Conservation (phyloP, 2,329 filamentous ascomycete species). For the Epichloe bromicola region DNA sequence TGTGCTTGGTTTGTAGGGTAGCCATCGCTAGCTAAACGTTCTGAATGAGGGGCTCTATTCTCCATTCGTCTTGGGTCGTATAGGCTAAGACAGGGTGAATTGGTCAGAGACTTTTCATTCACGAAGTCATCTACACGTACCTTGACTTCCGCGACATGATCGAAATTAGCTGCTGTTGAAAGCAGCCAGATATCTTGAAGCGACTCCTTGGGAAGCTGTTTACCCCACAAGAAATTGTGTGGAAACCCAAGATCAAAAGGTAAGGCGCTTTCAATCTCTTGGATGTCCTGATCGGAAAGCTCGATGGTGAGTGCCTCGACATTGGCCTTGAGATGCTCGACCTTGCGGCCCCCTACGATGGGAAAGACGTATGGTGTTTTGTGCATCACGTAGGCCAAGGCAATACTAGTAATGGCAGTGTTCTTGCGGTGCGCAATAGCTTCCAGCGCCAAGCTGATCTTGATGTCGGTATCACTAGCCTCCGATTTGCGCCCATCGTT, state of each 20-base stretch:
- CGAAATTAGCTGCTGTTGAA: slow-evolving; percentile 33
- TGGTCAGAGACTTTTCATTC: not conserved
- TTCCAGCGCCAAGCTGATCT: slow-evolving; percentile 32
- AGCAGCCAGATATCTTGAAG: slow-evolving; percentile 30
- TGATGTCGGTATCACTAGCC: slow-evolving; percentile 39
- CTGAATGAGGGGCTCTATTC: slow-evolving; percentile 27
- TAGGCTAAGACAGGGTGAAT: slow-evolving; percentile 19
- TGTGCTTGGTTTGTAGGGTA: slow-evolving; percentile 8
- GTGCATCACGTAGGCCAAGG: slow-evolving; percentile 60
- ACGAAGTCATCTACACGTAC: slow-evolving; percentile 11
- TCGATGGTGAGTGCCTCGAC: slow-evolving; percentile 52
- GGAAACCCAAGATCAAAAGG: slow-evolving; percentile 58
- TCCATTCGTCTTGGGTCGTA: slow-evolving; percentile 25
- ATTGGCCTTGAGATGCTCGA: slow-evolving; percentile 57
- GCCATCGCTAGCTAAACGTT: slow-evolving; percentile 21
- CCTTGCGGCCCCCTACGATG: slow-evolving; percentile 55
- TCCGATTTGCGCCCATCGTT: slow-evolving; percentile 24
- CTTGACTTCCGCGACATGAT: slow-evolving; percentile 33
- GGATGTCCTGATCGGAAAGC: slow-evolving; percentile 48
- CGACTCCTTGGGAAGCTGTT: slow-evolving; percentile 22
- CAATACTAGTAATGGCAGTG: slow-evolving; percentile 34
- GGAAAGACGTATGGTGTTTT: slow-evolving; percentile 64
- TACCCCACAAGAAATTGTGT: slow-evolving; percentile 39
- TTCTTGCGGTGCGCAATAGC: slow-evolving; percentile 33
- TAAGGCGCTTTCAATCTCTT: slow-evolving; percentile 49